Conservation (phyloP, 2,329 filamentous ascomycete species). For the Leptographium lundbergii region DNA sequence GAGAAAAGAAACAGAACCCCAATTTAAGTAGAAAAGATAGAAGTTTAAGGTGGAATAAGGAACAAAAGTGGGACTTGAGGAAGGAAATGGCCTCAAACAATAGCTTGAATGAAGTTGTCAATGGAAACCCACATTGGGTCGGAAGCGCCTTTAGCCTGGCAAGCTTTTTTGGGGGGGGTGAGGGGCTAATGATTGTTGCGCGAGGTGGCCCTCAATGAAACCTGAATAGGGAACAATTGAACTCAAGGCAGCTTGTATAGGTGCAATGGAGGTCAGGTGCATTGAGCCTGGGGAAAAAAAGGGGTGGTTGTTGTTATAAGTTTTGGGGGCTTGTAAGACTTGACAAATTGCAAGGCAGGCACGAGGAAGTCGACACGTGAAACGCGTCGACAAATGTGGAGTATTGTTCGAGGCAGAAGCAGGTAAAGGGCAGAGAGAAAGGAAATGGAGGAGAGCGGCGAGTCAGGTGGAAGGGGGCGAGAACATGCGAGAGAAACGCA, state of each 20-base stretch:
- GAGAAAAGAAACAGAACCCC: background rate
- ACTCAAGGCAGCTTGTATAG: background rate
- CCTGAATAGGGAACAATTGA: background rate
- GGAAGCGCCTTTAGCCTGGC: background rate
- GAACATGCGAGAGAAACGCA: background rate
- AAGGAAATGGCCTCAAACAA: background rate
- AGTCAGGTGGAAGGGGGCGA: background rate
- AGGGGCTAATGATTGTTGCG: background rate
- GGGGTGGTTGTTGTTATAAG: background rate
- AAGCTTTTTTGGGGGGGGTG: background rate
- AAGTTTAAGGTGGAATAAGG: background rate
- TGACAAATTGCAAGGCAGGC: background rate
- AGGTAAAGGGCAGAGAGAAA: background rate
- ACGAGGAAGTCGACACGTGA: background rate
- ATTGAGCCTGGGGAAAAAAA: background rate
- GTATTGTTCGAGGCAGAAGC: background rate
- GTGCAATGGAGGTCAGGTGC: background rate
- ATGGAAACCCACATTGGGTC: background rate
- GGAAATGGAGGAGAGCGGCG: background rate
- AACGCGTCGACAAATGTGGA: background rate
- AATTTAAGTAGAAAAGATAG: background rate
- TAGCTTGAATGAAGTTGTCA: conserved; percentile 4
- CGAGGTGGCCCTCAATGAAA: background rate
- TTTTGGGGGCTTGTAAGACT: background rate
- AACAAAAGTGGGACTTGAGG: conserved; percentile 2